Evolutionary conservation across 768 basidiomycete species (phyloP), one percentile per base, ranked within the genome.

Genomic region (Candolleomyces aberdarensis): DNA sequence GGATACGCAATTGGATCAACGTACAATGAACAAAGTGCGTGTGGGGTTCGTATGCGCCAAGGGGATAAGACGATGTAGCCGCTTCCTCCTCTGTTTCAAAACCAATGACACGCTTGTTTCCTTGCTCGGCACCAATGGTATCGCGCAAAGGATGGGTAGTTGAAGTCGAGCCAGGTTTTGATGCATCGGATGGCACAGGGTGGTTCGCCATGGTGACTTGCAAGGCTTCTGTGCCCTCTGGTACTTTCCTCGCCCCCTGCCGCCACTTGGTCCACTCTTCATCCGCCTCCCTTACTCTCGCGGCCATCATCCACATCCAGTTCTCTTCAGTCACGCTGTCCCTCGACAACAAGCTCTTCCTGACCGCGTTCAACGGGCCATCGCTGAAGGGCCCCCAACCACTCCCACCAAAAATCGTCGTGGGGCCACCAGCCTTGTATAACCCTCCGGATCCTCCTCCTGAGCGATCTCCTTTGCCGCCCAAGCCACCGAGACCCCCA

Each of bases 381-480:
- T 94, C 92, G 59, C 91, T 92, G 72, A 87, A 96, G 0, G 95
- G 94, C 2, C 94, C 92, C 79, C 87, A 84, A 0, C 96, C 96
- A 15, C 80, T 80, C 0, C 83, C 83, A 17, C 92, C 96, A 66
- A 97, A 98, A 48, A 95, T 83, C 0, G 96, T 98, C 1, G 95
- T 96, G 0, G 94, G 91, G 0, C 95, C 95, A 0, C 95, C 94
- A 0, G 94, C 87, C 49, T 92, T 88, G 75, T 96, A 97, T 49
- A 95, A 83, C 0, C 91, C 88, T n/a, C 81, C 78, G 26, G 47
- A 48, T 10, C 9, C 78, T 77, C 22, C 78, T 79, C 14, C 26
- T 17, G 31, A 14, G 17, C 84, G 83, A 9, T 82, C 80, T 17
- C 75, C 82, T 59, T 72, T 76, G 67, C 63, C 71, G 74, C 11